Evolutionary conservation across 331 rosid genomes (phyloP), one percentile per base, ranked within the genome.

Genomic region (Stylosanthes scabra): DNA sequence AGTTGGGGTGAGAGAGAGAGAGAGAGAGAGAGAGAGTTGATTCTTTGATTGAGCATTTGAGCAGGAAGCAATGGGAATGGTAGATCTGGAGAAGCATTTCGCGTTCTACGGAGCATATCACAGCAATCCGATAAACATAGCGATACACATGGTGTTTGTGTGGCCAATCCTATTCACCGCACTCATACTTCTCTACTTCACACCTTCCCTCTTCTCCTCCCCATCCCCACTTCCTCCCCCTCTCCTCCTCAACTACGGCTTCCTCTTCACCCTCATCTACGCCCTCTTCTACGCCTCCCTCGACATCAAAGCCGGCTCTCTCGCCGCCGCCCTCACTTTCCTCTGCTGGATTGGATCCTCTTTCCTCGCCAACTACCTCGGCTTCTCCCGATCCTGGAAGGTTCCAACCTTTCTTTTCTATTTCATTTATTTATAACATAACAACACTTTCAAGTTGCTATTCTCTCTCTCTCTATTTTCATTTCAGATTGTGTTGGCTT

Each of bases 81-180:
- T 93, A 10, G 94, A 93, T 82, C 86, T 93, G 55, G 97, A 93
- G 76, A 86, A 62, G 73, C 93, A 89, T 58, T 93, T 90, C 65
- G 92, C 96, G 55, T 93, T 93, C 85, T 89, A 93, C 59, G 98
- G 97, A 11, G 93, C 97, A 0, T 88, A 93, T 55, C 98, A 93
- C 83, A 85, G 90, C 82, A 91, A 93, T 89, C 92, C 83, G 1
- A 7, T 79, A 3, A 91, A 93, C 72, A 78, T 93, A 3, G 7
- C 59, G 8, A 85, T 93, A 12, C 98, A 93, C 83, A 68, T 78
- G 8, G 0, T 89, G 13, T 86, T 93, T 45, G 98, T 93, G 0
- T 93, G 98, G 98, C 98, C 98, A 0, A 88, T 89, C 39, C 39
- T 91, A 14, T 88, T 91, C 81, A 79, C 94, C 1, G 0, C 81